Conservation (phyloP, 2,329 filamentous ascomycete genomes). For the Colletotrichum zoysiae region DNA sequence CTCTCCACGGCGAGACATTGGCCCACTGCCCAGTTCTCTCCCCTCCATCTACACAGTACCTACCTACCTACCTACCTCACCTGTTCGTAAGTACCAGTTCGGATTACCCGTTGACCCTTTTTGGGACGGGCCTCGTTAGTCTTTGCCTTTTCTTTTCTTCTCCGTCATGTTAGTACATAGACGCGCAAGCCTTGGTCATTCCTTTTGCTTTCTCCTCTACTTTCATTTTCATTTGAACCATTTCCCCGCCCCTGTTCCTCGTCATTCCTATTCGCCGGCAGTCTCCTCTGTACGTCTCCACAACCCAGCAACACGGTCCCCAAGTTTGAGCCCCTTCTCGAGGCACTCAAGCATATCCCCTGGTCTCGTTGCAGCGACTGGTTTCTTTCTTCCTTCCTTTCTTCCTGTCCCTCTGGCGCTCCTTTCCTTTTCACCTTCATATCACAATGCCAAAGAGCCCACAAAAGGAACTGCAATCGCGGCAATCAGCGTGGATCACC, state of each 20-base stretch:
- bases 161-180: neutral
- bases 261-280: conserved; percentile 5
- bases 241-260: neutral
- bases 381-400: conserved; percentile 6
- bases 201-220: conserved; percentile 27
- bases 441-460: neutral
- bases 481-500: conserved; percentile 22
- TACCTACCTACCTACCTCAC: neutral
- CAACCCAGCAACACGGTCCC: conserved; percentile 11
- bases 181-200: conserved; percentile 5
- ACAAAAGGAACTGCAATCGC: conserved; percentile 6
- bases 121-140: conserved; percentile 15
- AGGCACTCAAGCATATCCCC: neutral
- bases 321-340: conserved; percentile 6
- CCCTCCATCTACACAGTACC: too few relatives aligned
- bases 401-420: neutral
- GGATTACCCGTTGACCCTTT: conserved; percentile 9
- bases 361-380: conserved; percentile 5
- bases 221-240: conserved; percentile 16
- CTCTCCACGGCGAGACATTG: conserved; percentile 32
- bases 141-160: conserved; percentile 10
- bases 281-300: conserved; percentile 7
- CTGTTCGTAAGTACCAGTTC: neutral
- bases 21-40: conserved; percentile 18
- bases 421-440: neutral